Conservation (phyloP, 2,329 filamentous ascomycete species). For the Tricladium varicosporioides region DNA sequence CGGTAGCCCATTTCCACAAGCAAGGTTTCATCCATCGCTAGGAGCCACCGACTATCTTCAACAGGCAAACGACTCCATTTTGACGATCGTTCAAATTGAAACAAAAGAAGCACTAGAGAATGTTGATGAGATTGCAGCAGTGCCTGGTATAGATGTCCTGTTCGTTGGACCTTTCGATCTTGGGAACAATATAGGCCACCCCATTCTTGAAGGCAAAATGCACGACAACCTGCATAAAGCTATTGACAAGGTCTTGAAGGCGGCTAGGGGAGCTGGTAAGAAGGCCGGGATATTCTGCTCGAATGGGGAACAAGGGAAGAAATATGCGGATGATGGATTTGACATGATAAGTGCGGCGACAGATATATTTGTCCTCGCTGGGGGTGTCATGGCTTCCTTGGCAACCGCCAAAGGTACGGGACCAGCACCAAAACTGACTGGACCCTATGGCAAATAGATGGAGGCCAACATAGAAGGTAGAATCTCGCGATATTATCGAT, state of each 20-base stretch:
- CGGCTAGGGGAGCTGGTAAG: conserved; percentile 61
- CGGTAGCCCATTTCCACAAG: conserved; percentile 54
- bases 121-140: conserved; percentile 60
- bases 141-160: conserved; percentile 59
- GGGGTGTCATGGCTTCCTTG: conserved; percentile 45
- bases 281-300: conserved; percentile 62
- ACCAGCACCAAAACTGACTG: conserved; percentile 25
- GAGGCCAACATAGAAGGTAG: neutral
- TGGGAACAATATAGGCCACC: conserved; percentile 59
- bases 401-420: conserved; percentile 44
- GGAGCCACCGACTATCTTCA: conserved; percentile 54
- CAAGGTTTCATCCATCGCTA: conserved; percentile 46
- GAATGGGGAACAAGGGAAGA: conserved; percentile 53
- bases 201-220: conserved; percentile 60
- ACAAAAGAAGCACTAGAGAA: conserved; percentile 59
- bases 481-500: too few relatives aligned
- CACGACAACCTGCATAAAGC: conserved; percentile 57
- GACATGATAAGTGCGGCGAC: conserved; percentile 60
- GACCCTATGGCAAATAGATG: conserved; percentile 30
- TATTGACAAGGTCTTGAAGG: conserved; percentile 55
- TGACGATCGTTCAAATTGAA: conserved; percentile 69
- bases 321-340: conserved; percentile 55
- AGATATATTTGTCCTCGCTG: conserved; percentile 52
- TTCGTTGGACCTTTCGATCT: conserved; percentile 68
- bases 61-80: conserved; percentile 53